Evolutionary conservation across 177 flowering plant species (phyloP).

Genomic region (Telopea speciosissima): DNA sequence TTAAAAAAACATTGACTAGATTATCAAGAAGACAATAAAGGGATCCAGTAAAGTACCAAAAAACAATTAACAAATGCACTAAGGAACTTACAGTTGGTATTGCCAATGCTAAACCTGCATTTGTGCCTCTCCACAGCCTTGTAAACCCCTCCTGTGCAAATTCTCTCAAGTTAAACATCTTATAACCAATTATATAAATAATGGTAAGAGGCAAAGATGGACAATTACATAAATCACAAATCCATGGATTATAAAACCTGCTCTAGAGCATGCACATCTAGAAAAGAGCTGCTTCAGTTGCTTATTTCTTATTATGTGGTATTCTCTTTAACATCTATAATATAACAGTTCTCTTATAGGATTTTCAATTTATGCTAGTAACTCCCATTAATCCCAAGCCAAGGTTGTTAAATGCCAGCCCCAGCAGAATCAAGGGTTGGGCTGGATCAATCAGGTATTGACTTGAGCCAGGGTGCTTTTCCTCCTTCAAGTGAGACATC

Average conservation of each 20-base stretch:
- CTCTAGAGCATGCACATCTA: not conserved
- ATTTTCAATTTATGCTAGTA: too few relatives aligned
- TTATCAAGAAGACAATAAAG: not conserved
- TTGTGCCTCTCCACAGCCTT: constrained; percentile 93
- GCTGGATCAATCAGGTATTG: too few relatives aligned
- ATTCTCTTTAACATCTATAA: too few relatives aligned
- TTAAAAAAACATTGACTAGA: not conserved
- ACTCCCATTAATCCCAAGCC: too few relatives aligned
- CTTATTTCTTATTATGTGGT: not conserved
- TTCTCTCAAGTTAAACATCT: constrained; percentile 10
- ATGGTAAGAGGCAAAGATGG: not conserved
- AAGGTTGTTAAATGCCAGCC: too few relatives aligned
- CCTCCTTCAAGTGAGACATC: too few relatives aligned
- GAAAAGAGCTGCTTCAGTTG: not conserved
- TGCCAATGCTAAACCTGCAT: constrained; percentile 86
- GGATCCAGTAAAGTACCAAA: not conserved
- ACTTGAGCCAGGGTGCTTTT: too few relatives aligned
- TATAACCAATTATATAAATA: not conserved
- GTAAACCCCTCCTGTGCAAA: constrained; percentile 77
- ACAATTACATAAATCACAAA: not conserved
- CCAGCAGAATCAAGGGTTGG: too few relatives aligned
- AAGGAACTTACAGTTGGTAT: constrained; percentile 74
- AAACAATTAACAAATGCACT: not conserved
- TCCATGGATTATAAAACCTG: not conserved
- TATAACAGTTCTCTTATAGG: too few relatives aligned